These are phyloP conservation scores for Dothideomycetidae sp. DNA, from an alignment of 2,329 filamentous ascomycete species.

Conservation along the genomic window DNA sequence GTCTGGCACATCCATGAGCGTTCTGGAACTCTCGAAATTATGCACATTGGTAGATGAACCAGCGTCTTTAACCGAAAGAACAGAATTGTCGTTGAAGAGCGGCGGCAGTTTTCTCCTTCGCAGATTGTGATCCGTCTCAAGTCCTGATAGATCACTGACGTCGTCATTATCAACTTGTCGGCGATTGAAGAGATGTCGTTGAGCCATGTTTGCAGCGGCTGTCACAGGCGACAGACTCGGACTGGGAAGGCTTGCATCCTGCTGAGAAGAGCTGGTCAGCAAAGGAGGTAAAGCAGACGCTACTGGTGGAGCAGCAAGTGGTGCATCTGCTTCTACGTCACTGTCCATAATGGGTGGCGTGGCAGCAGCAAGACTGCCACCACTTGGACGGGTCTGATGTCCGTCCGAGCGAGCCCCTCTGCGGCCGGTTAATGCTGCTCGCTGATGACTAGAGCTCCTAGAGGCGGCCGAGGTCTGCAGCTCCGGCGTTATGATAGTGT, in stretches of 20 bases:
- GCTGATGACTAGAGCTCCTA: neutral
- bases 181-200: constrained; percentile 16
- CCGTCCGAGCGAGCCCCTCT: neutral
- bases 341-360: constrained; percentile 64
- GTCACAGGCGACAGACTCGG: constrained; percentile 85
- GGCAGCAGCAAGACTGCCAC: constrained; percentile 32
- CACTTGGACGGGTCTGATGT: neutral
- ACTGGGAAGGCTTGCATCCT: constrained; percentile 87
- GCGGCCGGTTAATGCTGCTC: neutral
- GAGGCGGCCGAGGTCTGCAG: neutral
- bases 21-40: constrained; percentile 14
- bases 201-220: constrained; percentile 50
- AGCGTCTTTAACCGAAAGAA: neutral
- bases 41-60: neutral
- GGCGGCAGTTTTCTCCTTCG: constrained; percentile 2
- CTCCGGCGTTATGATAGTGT: neutral
- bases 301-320: constrained; percentile 8
- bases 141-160: constrained; percentile 20
- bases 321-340: constrained; percentile 44
- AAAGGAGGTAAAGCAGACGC: constrained; percentile 33
- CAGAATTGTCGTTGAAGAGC: constrained; percentile 4
- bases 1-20: constrained; percentile 61
- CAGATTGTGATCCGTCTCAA: constrained; percentile 21
- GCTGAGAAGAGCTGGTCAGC: constrained; percentile 52
- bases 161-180: constrained; percentile 17